Conservation (phyloP, 73 alveolate genomes). For the Stentor coeruleus region DNA sequence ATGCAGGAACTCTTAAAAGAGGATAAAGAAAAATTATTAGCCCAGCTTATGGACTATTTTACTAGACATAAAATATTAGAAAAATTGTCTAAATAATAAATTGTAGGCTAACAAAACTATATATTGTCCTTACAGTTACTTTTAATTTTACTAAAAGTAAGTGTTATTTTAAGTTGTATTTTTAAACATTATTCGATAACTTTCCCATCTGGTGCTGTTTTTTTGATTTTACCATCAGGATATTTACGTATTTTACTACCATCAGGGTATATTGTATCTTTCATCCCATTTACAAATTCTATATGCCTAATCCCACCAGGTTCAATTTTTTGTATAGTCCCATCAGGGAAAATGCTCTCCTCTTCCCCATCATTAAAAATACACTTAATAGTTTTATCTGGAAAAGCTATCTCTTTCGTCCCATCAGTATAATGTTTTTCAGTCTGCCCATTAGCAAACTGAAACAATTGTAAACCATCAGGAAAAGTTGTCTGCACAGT, state of each 20-base stretch:
- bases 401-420: slow-evolving; percentile 52
- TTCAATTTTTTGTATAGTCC: slow-evolving; percentile 52
- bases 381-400: slow-evolving; percentile 52
- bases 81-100: too few relatives aligned
- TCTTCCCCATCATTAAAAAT: slow-evolving; percentile 58
- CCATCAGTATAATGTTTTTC: slow-evolving; percentile 77
- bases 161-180: too few relatives aligned
- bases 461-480: slow-evolving; percentile 54
- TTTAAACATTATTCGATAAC: too few relatives aligned
- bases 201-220: slow-evolving; percentile 46
- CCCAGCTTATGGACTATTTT: too few relatives aligned
- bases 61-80: too few relatives aligned
- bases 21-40: too few relatives aligned
- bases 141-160: too few relatives aligned
- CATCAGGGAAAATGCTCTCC: slow-evolving; percentile 60
- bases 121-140: too few relatives aligned
- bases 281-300: slow-evolving; percentile 58
- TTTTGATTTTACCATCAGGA: slow-evolving; percentile 54
- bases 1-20: too few relatives aligned
- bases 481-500: slow-evolving; percentile 59
- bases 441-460: slow-evolving; percentile 62
- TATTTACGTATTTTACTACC: slow-evolving; percentile 56
- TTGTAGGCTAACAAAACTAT: too few relatives aligned
- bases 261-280: slow-evolving; percentile 54
- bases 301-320: slow-evolving; percentile 57